Conservation (phyloP, 2,329 filamentous ascomycete species). For the Teratosphaeria gauchensis region DNA sequence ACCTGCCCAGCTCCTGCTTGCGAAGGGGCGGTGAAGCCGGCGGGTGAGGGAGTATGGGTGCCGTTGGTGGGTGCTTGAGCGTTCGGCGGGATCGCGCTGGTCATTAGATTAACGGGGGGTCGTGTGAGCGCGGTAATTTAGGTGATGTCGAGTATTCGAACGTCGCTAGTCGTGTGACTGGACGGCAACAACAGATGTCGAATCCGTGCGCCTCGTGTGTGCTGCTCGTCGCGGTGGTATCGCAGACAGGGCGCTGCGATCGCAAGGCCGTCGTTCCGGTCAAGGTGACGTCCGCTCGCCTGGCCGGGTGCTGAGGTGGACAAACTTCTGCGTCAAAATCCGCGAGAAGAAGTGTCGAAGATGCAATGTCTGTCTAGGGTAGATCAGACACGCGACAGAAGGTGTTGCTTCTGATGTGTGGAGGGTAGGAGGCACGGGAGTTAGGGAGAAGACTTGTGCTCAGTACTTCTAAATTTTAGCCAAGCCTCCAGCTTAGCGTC, state of each 20-base stretch:
- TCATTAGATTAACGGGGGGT: conserved; percentile 43
- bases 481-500: not conserved
- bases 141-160: not conserved
- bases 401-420: conserved; percentile 2
- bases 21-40: conserved; percentile 43
- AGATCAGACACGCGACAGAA: conserved; percentile 12
- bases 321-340: conserved; percentile 6
- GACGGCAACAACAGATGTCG: conserved; percentile 7
- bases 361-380: conserved; percentile 7
- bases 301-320: not conserved
- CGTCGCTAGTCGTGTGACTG: conserved; percentile 6
- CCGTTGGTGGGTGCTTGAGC: conserved; percentile 33
- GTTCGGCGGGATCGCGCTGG: conserved; percentile 48
- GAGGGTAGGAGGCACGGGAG: not conserved
- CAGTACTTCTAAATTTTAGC: not conserved
- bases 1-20: conserved; percentile 44
- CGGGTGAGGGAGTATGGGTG: conserved; percentile 39
- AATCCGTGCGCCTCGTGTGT: conserved; percentile 2
- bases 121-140: conserved; percentile 7
- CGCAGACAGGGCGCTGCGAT: conserved; percentile 3
- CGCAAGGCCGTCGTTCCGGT: conserved; percentile 3
- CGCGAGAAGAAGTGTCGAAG: conserved; percentile 7
- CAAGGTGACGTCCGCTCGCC: conserved; percentile 1
- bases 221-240: not conserved
- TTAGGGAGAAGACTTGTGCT: not conserved